phyloP scores from a whole-genome alignment of 169 alveolate genomes.

The Cryptosporidium bovis region DNA sequence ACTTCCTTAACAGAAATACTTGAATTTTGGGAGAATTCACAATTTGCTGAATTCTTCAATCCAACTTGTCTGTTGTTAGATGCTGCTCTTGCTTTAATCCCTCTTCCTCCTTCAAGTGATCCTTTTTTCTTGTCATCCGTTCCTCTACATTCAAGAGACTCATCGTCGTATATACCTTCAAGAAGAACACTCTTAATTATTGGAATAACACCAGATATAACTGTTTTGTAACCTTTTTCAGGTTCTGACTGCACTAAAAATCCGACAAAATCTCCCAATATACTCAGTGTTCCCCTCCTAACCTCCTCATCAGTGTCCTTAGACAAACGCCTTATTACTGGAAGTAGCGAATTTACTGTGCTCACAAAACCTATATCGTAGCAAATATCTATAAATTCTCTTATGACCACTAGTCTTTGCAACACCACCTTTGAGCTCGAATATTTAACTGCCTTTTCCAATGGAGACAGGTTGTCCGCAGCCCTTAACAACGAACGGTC shows the following conservation, averaged over 20 bases:
- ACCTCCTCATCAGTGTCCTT: constrained; percentile 71
- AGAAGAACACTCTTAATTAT: constrained; percentile 42
- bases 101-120: no score
- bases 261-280: constrained; percentile 76
- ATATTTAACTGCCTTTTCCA: constrained; percentile 68
- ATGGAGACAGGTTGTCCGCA: constrained; percentile 50
- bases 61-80: no score
- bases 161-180: constrained; percentile 6
- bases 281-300: constrained; percentile 49
- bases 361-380: constrained; percentile 71
- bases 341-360: constrained; percentile 39
- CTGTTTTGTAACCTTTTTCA: constrained; percentile 67
- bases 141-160: background rate
- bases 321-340: constrained; percentile 20
- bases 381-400: constrained; percentile 72
- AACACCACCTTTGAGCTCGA: constrained; percentile 65
- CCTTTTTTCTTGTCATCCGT: constrained; percentile 1
- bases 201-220: constrained; percentile 58
- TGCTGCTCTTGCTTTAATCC: no score
- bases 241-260: constrained; percentile 75
- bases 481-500: constrained; percentile 56
- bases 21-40: background rate
- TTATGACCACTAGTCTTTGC: constrained; percentile 64
- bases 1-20: constrained; percentile 44
- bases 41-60: no score